These are phyloP conservation scores for Hypoxylon sp. DNA, from an alignment of 2,329 filamentous ascomycete species.

Conservation along the genomic window DNA sequence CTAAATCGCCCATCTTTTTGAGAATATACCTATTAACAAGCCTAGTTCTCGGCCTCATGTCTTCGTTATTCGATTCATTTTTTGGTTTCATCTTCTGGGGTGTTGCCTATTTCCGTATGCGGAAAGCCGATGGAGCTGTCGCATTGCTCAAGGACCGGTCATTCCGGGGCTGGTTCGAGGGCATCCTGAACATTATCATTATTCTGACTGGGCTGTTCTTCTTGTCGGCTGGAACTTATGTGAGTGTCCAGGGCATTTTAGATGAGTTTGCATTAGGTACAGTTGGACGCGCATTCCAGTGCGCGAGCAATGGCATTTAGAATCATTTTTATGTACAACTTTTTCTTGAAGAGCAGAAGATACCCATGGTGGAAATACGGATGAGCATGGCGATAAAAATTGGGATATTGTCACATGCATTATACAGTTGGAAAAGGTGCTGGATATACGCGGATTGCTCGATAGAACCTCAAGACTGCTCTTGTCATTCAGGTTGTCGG, in stretches of 20 bases:
- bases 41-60: constrained; percentile 78
- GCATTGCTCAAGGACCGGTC: constrained; percentile 68
- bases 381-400: constrained; percentile 26
- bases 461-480: constrained; percentile 10
- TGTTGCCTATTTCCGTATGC: constrained; percentile 84
- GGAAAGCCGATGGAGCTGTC: constrained; percentile 72
- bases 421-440: constrained; percentile 15
- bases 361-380: constrained; percentile 42
- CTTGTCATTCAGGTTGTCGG: background rate
- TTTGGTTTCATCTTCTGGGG: constrained; percentile 98
- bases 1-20: constrained; percentile 53
- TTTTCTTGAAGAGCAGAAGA: constrained; percentile 43
- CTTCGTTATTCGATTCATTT: constrained; percentile 92
- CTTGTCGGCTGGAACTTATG: constrained; percentile 85
- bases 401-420: constrained; percentile 16
- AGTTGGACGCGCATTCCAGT: constrained; percentile 82
- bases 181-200: constrained; percentile 79
- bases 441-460: constrained; percentile 26
- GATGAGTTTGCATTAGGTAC: constrained; percentile 75
- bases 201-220: constrained; percentile 85
- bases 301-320: constrained; percentile 76
- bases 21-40: background rate
- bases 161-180: constrained; percentile 67
- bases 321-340: constrained; percentile 28
- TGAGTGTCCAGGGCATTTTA: constrained; percentile 80